Base-by-base conservation (phyloP, 495 filamentous ascomycete species). In the Penicillium turbatum region DNA sequence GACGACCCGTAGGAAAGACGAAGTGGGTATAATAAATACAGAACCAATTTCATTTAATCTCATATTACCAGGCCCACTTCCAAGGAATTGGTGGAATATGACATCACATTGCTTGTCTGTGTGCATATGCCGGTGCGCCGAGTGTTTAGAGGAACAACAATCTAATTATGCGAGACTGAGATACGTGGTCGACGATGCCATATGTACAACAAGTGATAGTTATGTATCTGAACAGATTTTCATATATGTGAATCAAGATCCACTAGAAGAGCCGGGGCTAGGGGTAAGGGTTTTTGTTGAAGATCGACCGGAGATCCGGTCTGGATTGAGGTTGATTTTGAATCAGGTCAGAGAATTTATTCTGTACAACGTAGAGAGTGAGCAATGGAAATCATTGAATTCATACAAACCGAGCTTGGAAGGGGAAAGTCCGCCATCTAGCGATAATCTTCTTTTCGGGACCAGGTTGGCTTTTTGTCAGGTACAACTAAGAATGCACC, bases 251-350 rank as follows among this genome's bases (percentile, higher is more conserved):
- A 32, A 31, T 17, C 19, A 8, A 37, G 45, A 48, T 48, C 45
- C 45, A 48, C 45, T 34, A 24, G 45, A 37, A 15, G 31, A 24
- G n/a, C n/a, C n/a, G n/a, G n/a, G n/a, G 45, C 45, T 48, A 48
- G 32, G 21, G 45, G 32, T 48, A 48, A 48, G 45, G 45, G 45
- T 30, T 48, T 47, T 48, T 10, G 9, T n/a, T 5, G 15, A 36
- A 35, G 45, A 48, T 48, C 45, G 45, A 16, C 45, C 36, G 45
- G 45, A 37, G 45, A 34, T n/a, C 5, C 30, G 16, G 17, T 47
- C 44, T 47, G 44, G 30, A 24, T 35, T 16, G n/a, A 2, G 11
- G n/a, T n/a, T n/a, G n/a, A n/a, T n/a, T n/a, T n/a, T n/a, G n/a
- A n/a, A n/a, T n/a, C n/a, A n/a, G n/a, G n/a, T n/a, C n/a, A n/a